phyloP scores from a whole-genome alignment of 495 filamentous ascomycete genomes.

The Cercophora samala region DNA sequence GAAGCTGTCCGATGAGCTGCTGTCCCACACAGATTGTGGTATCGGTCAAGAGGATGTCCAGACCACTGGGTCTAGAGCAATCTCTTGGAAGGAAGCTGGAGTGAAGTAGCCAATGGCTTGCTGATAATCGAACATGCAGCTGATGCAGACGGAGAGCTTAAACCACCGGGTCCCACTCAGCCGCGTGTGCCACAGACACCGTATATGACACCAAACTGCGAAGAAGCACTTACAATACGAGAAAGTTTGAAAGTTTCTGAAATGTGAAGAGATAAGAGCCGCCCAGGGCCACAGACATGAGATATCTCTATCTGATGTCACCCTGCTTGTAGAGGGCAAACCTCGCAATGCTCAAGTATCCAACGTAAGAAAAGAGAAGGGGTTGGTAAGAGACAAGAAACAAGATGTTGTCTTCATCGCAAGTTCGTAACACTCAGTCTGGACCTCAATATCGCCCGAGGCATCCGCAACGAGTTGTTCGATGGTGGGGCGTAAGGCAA shows the following conservation, averaged over 20 bases:
- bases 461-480: not conserved
- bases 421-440: not conserved
- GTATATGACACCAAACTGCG: not conserved
- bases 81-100: not conserved
- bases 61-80: not conserved
- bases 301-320: not conserved
- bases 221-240: not conserved
- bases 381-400: not conserved
- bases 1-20: not conserved
- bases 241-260: not conserved
- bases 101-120: not conserved
- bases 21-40: not conserved
- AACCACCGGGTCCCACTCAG: constrained; percentile 1
- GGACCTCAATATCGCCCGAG: not conserved
- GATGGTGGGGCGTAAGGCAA: not conserved
- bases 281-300: not conserved
- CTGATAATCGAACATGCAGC: not conserved
- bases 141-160: not conserved
- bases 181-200: not conserved
- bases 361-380: not conserved
- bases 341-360: too few species aligned
- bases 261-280: not conserved
- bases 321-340: too few species aligned
- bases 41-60: not conserved
- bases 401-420: not conserved